Evolutionary conservation across 192 early-diverging fungal genomes (phyloP), one percentile per base, ranked within the genome.

Genomic region (Coemansia sp.): DNA sequence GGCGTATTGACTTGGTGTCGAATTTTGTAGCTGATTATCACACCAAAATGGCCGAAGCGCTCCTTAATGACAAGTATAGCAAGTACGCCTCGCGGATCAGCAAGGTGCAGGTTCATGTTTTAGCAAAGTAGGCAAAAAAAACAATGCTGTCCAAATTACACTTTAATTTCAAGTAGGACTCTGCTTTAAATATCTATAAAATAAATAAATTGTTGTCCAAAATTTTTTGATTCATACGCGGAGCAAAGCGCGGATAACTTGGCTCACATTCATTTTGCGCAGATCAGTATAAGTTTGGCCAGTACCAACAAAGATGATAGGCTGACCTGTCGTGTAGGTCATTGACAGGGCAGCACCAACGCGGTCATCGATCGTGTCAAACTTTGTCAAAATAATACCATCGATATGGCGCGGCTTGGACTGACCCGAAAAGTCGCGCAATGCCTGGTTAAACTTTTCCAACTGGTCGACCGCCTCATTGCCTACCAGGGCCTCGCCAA

Each of bases 281-380:
- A 97, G 85, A 84, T 97, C 96, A 3, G 94, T 97, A 71, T 97
- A 98, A 2, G 97, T 98, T 82, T 98, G 97, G 8, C 97, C 97
- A 13, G 95, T 97, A 29, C 97, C 97, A 18, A 98, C 95, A 89
- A 98, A 98, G 55, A 95, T 79, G 38, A 98, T 97, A 9, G 97
- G 97, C 72, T 96, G 90, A 22, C 95, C 95, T 5, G 97, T 98
- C 24, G 91, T 95, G 73, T 95, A 96, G 7, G 97, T 94, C 97
- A 98, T 97, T 11, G 93, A 94, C 24, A 98, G 77, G 0, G 97
- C 97, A 29, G 97, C 96, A 22, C 97, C 97, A 40, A 98, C 94
- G 84, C 96, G 96, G 75, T 96, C 96, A 76, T 96, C 96, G 66
- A 96, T 94, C 1, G 95, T 96, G 80, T 98, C 96, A 84, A 98